phyloP scores from a whole-genome alignment of 1,139 yeast species.

The Debaryomyces singareniensis region DNA sequence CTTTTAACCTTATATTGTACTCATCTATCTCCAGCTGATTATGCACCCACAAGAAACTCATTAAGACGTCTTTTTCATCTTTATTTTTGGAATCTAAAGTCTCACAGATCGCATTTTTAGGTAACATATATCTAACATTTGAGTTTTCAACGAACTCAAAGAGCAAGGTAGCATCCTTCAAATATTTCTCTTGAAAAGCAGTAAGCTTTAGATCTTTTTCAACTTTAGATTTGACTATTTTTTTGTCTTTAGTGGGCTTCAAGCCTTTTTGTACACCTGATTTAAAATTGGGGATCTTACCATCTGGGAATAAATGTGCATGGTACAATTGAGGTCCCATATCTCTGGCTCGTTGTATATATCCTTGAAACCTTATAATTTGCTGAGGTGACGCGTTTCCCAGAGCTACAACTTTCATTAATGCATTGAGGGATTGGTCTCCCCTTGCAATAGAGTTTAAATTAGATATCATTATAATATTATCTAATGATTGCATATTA shows the following conservation, averaged over 20 bases:
- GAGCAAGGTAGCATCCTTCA: constrained; percentile 63
- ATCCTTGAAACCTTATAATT: constrained; percentile 71
- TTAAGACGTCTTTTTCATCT: constrained; percentile 41
- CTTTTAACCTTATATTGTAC: constrained; percentile 34
- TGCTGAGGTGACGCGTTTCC: constrained; percentile 70
- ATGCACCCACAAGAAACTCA: constrained; percentile 62
- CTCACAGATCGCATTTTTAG: constrained; percentile 73
- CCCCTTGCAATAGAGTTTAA: constrained; percentile 74
- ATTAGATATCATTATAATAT: constrained; percentile 75
- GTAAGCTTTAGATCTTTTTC: constrained; percentile 52
- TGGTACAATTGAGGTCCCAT: constrained; percentile 61
- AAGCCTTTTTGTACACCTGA: constrained; percentile 12
- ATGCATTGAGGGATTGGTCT: constrained; percentile 56
- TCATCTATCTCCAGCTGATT: constrained; percentile 43
- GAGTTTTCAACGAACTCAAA: constrained; percentile 84
- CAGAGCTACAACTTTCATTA: constrained; percentile 81
- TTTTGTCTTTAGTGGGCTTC: constrained; percentile 20
- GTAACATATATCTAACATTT: constrained; percentile 65
- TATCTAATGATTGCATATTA: constrained; percentile 54
- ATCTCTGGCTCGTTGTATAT: constrained; percentile 66
- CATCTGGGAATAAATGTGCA: constrained; percentile 19
- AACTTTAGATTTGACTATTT: constrained; percentile 17
- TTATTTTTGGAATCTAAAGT: constrained; percentile 28
- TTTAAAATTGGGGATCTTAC: constrained; percentile 7
- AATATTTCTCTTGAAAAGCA: constrained; percentile 68